These are phyloP conservation scores for Amanita polypyramis DNA, from an alignment of 768 basidiomycete species.

Conservation along the genomic window DNA sequence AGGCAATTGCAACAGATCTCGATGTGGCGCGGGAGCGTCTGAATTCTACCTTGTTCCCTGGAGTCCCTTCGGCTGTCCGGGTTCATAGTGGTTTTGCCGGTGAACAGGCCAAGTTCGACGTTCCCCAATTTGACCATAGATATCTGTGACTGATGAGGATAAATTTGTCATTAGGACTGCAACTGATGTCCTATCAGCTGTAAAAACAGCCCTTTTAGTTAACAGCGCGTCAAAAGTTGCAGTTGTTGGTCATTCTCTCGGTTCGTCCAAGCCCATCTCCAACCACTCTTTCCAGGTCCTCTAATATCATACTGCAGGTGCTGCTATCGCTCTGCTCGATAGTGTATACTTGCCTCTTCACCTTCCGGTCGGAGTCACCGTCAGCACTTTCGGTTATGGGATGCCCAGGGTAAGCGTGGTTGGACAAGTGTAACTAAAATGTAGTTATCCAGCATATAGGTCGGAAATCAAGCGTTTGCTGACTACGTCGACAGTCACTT, in stretches of 20 bases:
- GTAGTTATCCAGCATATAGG: constrained; percentile 11
- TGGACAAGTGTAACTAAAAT: too few species aligned
- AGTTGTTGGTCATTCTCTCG: constrained; percentile 34
- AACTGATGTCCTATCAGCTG: constrained; percentile 26
- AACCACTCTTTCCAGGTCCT: background rate
- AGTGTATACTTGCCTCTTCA: constrained; percentile 44
- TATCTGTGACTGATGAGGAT: background rate
- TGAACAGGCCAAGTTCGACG: constrained; percentile 28
- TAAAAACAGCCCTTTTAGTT: constrained; percentile 23
- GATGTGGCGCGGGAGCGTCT: constrained; percentile 21
- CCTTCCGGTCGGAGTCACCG: constrained; percentile 29
- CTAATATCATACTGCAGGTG: constrained; percentile 18
- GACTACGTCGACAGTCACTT: constrained; percentile 15
- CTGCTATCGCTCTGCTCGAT: constrained; percentile 33
- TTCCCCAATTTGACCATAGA: background rate
- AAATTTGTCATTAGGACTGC: constrained; percentile 24
- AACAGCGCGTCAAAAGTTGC: constrained; percentile 25
- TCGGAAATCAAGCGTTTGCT: constrained; percentile 24
- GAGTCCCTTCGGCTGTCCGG: constrained; percentile 25
- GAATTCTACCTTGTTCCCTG: constrained; percentile 32
- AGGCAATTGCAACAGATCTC: constrained; percentile 28
- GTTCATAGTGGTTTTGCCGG: constrained; percentile 34
- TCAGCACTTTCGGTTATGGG: constrained; percentile 30
- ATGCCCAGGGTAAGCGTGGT: constrained; percentile 21
- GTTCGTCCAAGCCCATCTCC: constrained; percentile 10